Conservation (phyloP, 805 yeast species). For the Hemisphaericaspora nanyangensis region DNA sequence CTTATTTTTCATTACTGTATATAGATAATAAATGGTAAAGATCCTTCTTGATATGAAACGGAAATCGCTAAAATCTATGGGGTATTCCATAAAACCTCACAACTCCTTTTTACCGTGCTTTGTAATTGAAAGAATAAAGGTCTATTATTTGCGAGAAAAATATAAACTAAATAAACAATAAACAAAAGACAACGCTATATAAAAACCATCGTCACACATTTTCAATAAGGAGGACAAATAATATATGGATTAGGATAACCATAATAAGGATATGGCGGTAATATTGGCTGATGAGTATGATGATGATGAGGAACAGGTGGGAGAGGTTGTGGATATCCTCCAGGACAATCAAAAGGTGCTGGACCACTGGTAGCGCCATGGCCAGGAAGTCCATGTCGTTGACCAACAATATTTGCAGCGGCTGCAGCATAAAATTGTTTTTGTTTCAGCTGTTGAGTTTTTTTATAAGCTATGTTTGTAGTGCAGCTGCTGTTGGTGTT, state of each 20-base stretch:
- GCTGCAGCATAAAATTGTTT: neutral
- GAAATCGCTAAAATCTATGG: too few relatives aligned
- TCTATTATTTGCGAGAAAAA: too few relatives aligned
- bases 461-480: too few relatives aligned
- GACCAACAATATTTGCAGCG: neutral
- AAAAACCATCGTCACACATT: too few relatives aligned
- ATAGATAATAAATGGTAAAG: too few relatives aligned
- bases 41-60: too few relatives aligned
- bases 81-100: too few relatives aligned
- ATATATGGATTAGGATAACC: constrained; percentile 9
- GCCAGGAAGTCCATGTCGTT: neutral
- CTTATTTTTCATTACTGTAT: too few relatives aligned
- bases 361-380: neutral
- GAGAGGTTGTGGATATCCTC: neutral
- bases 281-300: neutral
- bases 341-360: neutral
- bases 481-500: neutral
- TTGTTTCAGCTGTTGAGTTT: neutral
- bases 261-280: constrained; percentile 8
- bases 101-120: too few relatives aligned
- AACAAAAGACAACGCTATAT: too few relatives aligned
- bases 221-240: constrained; percentile 3
- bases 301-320: neutral
- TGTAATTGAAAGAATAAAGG: too few relatives aligned
- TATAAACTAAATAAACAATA: too few relatives aligned